These are phyloP conservation scores for Pleurotus sapidus DNA, from an alignment of 768 basidiomycete species.

Conservation along the genomic window DNA sequence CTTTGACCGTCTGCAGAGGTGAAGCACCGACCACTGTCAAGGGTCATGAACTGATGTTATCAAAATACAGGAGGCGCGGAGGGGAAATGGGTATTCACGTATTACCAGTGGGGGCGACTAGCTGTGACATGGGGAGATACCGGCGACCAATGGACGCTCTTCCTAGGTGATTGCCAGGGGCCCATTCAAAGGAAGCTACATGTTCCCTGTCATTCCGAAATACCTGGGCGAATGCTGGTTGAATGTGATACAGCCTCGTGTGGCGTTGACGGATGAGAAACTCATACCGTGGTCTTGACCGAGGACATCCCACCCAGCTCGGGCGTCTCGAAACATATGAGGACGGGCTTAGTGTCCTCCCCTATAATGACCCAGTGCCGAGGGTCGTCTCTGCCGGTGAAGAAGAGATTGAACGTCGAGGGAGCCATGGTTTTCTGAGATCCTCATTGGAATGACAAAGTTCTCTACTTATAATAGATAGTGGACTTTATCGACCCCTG, in stretches of 20 bases:
- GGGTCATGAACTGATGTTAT: slow-evolving; percentile 9
- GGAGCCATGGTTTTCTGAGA: slow-evolving; percentile 31
- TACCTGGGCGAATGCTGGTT: slow-evolving; percentile 23
- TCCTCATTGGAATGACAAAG: slow-evolving; percentile 26
- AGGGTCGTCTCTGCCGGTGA: slow-evolving; percentile 69
- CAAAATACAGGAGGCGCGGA: slow-evolving; percentile 11
- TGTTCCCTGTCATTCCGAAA: slow-evolving; percentile 46
- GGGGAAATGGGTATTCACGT: slow-evolving; percentile 38
- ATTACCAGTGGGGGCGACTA: slow-evolving; percentile 50
- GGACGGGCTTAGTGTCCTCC: slow-evolving; percentile 54
- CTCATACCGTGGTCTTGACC: slow-evolving; percentile 45
- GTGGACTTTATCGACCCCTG: slow-evolving; percentile 37
- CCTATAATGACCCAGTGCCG: slow-evolving; percentile 68
- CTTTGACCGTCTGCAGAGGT: slow-evolving; percentile 50
- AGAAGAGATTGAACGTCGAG: slow-evolving; percentile 57
- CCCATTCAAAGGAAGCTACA: slow-evolving; percentile 49
- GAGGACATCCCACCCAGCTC: slow-evolving; percentile 37
- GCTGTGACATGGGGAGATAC: slow-evolving; percentile 58
- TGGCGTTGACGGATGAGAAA: slow-evolving; percentile 11
- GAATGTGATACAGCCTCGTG: slow-evolving; percentile 8
- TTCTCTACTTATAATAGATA: slow-evolving; percentile 37
- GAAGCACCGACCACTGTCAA: slow-evolving; percentile 58
- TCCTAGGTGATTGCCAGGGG: slow-evolving; percentile 51
- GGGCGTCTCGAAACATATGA: slow-evolving; percentile 66
- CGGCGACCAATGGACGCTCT: slow-evolving; percentile 53